Evolutionary conservation across 1,284 basidiomycete genomes (phyloP).

Genomic region (Ceratobasidium sp.): DNA sequence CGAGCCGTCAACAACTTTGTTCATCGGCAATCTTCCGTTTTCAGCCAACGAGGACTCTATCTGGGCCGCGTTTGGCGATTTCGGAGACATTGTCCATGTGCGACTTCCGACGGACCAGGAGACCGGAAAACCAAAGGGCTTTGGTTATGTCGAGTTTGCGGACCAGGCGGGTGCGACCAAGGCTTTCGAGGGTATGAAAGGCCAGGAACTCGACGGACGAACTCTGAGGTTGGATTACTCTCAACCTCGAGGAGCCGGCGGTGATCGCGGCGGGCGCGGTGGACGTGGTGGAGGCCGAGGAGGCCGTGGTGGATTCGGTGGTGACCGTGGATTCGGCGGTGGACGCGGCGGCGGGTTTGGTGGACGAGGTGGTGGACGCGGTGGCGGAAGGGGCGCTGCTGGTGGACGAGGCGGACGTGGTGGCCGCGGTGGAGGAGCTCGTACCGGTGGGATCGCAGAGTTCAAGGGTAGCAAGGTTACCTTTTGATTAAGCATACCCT

Average conservation of each 20-base stretch:
- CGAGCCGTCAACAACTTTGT: constrained; percentile 79
- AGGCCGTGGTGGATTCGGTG: constrained; percentile 44
- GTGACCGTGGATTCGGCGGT: constrained; percentile 46
- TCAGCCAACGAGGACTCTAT: constrained; percentile 81
- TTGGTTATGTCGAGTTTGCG: constrained; percentile 95
- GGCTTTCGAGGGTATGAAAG: constrained; percentile 75
- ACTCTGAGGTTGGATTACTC: constrained; percentile 88
- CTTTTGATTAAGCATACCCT: constrained; percentile 58
- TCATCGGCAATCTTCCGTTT: constrained; percentile 92
- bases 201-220: constrained; percentile 85
- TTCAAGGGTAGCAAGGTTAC: constrained; percentile 84
- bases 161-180: constrained; percentile 82
- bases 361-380: constrained; percentile 58
- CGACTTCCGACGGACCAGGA: constrained; percentile 94
- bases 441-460: constrained; percentile 75
- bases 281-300: constrained; percentile 43
- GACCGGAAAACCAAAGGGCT: constrained; percentile 90
- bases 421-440: constrained; percentile 56
- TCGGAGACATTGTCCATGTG: constrained; percentile 88
- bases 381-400: constrained; percentile 53
- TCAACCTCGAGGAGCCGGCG: constrained; percentile 75
- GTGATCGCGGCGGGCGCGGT: constrained; percentile 58
- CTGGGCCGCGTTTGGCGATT: constrained; percentile 92
- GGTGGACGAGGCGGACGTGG: constrained; percentile 51
- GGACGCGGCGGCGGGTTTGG: constrained; percentile 52